Evolutionary conservation across 1,139 yeast genomes (phyloP), one percentile per base, ranked within the genome.

Genomic region (Taphrina betulina): DNA sequence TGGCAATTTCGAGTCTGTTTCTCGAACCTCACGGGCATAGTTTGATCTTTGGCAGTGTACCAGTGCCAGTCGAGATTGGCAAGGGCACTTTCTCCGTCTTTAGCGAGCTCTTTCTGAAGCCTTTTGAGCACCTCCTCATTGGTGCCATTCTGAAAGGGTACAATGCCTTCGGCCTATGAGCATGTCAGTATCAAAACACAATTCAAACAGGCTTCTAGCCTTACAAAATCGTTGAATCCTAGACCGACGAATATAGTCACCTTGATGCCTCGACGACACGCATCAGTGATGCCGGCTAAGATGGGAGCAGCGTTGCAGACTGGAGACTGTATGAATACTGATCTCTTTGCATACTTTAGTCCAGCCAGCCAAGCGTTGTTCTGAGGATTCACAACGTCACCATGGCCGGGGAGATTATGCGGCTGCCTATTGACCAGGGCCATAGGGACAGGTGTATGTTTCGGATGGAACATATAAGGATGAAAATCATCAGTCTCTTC

Each of bases 301-400:
- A 36, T 28, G 33, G 52, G 52, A 7, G 41, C 23, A 5, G 37
- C 52, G 19, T 45, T 45, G 19, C 41, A 45, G 23, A 36, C 42
- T 3, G 52, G 52, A 7, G 52, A 35, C 42, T 45, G 52, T n/a
- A 45, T 45, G 24, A 45, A 45, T 2, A 45, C 42, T 16, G 33
- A 23, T 5, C 52, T 41, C 17, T 36, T 34, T 12, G 52, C 52
- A n/a, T 45, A 45, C 23, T 36, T 35, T 16, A 45, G 34, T 5
- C 37, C 52, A 10, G 52, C 52, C 12, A 45, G 23, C 52, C 52
- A 45, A 24, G 52, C 52, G n/a, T 35, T 36, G 19, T 45, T 36
- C 22, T 45, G 52, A 3, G 52, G 52, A 45, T 45, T 45, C 19
- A 23, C 23, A 16, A 45, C 42, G 24, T 45, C 52, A n/a, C 22